Percentiles rank a stretch among this genome's conserved stretches.
Conservation (phyloP, 306 rosid genomes). For the Cucumis sativus region DNA sequence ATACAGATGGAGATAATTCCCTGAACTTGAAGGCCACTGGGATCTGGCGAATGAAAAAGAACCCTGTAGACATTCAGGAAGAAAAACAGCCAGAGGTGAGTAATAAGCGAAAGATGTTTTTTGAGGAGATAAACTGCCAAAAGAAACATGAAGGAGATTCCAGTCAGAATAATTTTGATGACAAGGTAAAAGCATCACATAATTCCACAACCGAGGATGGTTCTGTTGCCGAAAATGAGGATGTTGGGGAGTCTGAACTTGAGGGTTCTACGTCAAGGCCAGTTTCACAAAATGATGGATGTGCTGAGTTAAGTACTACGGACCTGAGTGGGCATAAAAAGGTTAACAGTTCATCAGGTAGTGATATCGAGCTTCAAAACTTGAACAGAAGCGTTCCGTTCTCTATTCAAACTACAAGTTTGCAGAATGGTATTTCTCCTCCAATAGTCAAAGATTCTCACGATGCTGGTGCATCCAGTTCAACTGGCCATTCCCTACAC, state of each 20-base stretch:
- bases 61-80: constrained; percentile 42
- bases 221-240: constrained; percentile 3
- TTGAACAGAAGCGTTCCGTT: not conserved
- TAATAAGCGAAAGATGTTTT: constrained; percentile 41
- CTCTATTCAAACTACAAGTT: constrained; percentile 1
- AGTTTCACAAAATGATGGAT: constrained; percentile 29
- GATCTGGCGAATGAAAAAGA: constrained; percentile 36
- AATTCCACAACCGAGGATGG: not conserved
- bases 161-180: not conserved
- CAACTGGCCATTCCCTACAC: constrained; percentile 35
- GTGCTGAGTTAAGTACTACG: constrained; percentile 46
- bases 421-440: not conserved
- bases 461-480: constrained; percentile 7
- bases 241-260: constrained; percentile 11
- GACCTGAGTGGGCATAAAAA: constrained; percentile 12
- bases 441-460: constrained; percentile 1
- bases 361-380: not conserved
- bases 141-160: constrained; percentile 4
- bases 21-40: constrained; percentile 54
- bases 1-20: constrained; percentile 35
- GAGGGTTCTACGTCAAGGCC: constrained; percentile 71
- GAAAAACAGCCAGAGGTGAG: constrained; percentile 42
- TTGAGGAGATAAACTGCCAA: not conserved
- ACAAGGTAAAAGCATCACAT: not conserved
- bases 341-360: constrained; percentile 2